phyloP scores from a whole-genome alignment of 768 basidiomycete genomes.

The Clathrus columnatus region DNA sequence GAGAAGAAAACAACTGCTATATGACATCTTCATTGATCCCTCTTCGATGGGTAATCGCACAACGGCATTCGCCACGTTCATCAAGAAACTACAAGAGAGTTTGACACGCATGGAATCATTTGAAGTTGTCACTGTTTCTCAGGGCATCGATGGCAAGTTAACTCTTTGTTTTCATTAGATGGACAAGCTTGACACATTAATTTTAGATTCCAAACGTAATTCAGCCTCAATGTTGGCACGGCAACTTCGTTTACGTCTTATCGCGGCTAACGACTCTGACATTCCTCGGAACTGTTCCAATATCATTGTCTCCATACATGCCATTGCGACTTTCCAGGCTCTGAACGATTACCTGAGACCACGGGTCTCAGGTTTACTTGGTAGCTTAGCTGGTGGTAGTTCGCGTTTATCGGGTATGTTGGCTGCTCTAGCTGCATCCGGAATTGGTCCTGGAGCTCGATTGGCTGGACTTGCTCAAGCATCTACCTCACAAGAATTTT shows the following conservation, averaged over 20 bases:
- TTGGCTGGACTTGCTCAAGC: neutral
- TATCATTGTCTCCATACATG: slow-evolving; percentile 95
- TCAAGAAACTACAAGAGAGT: slow-evolving; percentile 95
- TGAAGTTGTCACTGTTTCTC: slow-evolving; percentile 85
- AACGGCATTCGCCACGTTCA: slow-evolving; percentile 65
- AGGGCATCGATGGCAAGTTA: slow-evolving; percentile 65
- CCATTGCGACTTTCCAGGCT: slow-evolving; percentile 96
- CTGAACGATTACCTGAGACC: slow-evolving; percentile 94
- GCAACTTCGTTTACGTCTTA: slow-evolving; percentile 79
- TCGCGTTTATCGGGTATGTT: slow-evolving; percentile 77
- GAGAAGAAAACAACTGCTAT: slow-evolving; percentile 67
- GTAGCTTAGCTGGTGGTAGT: slow-evolving; percentile 31
- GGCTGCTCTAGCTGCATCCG: slow-evolving; percentile 77
- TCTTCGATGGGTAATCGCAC: slow-evolving; percentile 37
- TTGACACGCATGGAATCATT: slow-evolving; percentile 93
- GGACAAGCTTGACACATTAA: slow-evolving; percentile 1
- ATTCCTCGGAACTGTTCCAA: slow-evolving; percentile 71
- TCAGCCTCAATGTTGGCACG: slow-evolving; percentile 89
- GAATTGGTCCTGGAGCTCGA: slow-evolving; percentile 21
- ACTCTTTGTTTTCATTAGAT: neutral
- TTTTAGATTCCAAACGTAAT: slow-evolving; percentile 76
- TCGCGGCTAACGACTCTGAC: slow-evolving; percentile 85
- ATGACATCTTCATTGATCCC: slow-evolving; percentile 64
- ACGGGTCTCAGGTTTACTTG: slow-evolving; percentile 65
- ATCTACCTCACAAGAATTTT: slow-evolving; percentile 13